These are phyloP conservation scores for Boeremia exigua DNA, from an alignment of 2,329 filamentous ascomycete species.

Conservation along the genomic window DNA sequence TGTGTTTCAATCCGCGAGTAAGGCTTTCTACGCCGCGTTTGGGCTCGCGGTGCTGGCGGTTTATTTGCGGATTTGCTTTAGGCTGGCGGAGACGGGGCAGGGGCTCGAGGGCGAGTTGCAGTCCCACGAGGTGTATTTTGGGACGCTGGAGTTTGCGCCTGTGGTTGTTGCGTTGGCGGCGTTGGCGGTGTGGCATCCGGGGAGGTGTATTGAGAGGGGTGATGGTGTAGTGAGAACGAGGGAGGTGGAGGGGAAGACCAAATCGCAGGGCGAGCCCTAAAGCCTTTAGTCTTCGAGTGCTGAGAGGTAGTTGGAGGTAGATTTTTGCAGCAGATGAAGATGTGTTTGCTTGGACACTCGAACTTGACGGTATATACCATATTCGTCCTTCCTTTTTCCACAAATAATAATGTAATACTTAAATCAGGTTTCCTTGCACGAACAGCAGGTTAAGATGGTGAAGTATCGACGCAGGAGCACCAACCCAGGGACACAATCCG, in stretches of 20 bases:
- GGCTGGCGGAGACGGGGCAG: slow-evolving; percentile 61
- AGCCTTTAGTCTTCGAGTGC: too few relatives aligned
- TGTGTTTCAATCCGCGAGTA: slow-evolving; percentile 39
- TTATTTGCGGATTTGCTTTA: slow-evolving; percentile 61
- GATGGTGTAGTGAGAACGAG: too few relatives aligned
- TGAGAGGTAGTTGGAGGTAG: too few relatives aligned
- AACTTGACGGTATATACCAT: too few relatives aligned
- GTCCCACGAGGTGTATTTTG: slow-evolving; percentile 61
- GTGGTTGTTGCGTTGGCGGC: slow-evolving; percentile 58
- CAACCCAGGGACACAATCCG: too few relatives aligned
- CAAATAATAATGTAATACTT: too few relatives aligned
- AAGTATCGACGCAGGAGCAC: too few relatives aligned
- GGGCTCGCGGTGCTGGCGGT: slow-evolving; percentile 56
- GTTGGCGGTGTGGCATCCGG: slow-evolving; percentile 55
- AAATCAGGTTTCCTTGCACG: too few relatives aligned
- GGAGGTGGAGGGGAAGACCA: neutral
- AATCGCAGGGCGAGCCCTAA: neutral
- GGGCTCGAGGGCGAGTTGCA: slow-evolving; percentile 56
- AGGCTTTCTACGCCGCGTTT: slow-evolving; percentile 53
- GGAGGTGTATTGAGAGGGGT: slow-evolving; percentile 39
- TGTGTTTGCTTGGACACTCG: too few relatives aligned
- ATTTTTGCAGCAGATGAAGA: too few relatives aligned
- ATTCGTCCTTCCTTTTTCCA: too few relatives aligned
- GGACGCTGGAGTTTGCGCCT: slow-evolving; percentile 61
- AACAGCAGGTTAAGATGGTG: too few relatives aligned